Evolutionary conservation across 306 rosid species (phyloP), one percentile per base, ranked within the genome.

Genomic region (Sophora flavescens): DNA sequence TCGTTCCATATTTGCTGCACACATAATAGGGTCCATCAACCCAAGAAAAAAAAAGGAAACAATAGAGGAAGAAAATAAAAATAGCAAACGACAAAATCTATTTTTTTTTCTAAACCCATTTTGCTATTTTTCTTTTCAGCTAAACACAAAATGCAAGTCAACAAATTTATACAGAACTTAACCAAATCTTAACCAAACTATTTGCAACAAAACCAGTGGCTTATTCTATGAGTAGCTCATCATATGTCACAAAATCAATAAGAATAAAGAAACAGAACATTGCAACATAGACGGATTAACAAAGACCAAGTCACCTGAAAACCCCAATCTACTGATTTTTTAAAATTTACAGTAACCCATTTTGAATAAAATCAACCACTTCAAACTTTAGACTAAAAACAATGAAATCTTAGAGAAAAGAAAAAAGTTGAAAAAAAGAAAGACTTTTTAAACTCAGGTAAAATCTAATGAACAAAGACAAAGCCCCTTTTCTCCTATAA

Each of bases 1-100:
- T 95, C 98, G 62, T 82, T 88, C 98, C 97, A 92, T 86, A 95
- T 83, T 92, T 90, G 93, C 98, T 95, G 91, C 80, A 76, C 38
- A 63, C 69, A 83, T 39, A 74, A 75, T 62, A 42, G 13, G 18
- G 2, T 35, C 68, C 11, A 7, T 81, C 62, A 84, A 30, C 41
- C 66, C 44, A 67, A 67, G 65, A 52, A 28, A 64, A 38, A 38
- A 30, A 41, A 9, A 60, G 26, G 12, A 71, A 38, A 10, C 4
- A 82, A 50, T 1, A 14, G 1, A 63, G 9, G 64, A 63, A 35
- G 3, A 54, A 16, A 42, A 39, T n/a, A 57, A 76, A 12, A 67
- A 18, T 4, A 0, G 42, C 64, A 32, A 50, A 57, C 14, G 39
- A 38, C 10, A 70, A 48, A 48, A 28, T n/a, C 14, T 9, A 4